Evolutionary conservation across 495 filamentous ascomycete species (phyloP), one percentile per base, ranked within the genome.

Genomic region (Aspergillus diversus): DNA sequence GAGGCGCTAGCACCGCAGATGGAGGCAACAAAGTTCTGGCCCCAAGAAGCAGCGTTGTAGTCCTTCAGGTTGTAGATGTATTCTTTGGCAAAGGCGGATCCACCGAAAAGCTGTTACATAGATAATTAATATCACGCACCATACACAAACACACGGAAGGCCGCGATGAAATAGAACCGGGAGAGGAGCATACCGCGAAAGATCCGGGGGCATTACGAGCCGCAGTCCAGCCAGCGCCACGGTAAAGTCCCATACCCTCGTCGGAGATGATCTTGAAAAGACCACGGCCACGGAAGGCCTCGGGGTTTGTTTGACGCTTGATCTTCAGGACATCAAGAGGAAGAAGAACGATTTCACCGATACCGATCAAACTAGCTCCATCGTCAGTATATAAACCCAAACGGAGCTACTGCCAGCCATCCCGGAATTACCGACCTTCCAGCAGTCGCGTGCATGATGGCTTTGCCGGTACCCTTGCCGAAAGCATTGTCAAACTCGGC

Each of bases 251-350:
- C 74, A 98, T 94, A 35, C 95, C 96, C 75, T 99, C 95, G 77
- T 99, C 95, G 55, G 84, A 80, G 62, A 99, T 82, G 57, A 99
- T 97, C 75, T 85, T 87, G 72, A 97, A 84, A 17, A 98, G 81
- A 55, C 96, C 96, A 70, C 95, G 90, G 66, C 94, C 93, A 61
- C 93, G 85, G 86, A 99, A 99, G 48, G 95, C 93, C 70, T 97
- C 95, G 35, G 95, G 95, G 84, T 99, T 99, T 42, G 95, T 99
- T 80, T 99, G 95, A 67, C 95, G 90, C 84, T 98, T 98, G 83
- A 99, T 99, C 85, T 99, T 99, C 31, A 99, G 83, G 12, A 99
- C 95, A 69, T 99, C 95, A 35, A 99, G 85, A 47, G 95, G 95
- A 27, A 99, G 85, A 4, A 99, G 83, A 63, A 99, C 83, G 66